A percentile compares a stretch with the other conserved stretches of the same genome.
These are phyloP conservation scores for Hortiboletus campestris DNA, from an alignment of 768 basidiomycete genomes.

Conservation along the genomic window DNA sequence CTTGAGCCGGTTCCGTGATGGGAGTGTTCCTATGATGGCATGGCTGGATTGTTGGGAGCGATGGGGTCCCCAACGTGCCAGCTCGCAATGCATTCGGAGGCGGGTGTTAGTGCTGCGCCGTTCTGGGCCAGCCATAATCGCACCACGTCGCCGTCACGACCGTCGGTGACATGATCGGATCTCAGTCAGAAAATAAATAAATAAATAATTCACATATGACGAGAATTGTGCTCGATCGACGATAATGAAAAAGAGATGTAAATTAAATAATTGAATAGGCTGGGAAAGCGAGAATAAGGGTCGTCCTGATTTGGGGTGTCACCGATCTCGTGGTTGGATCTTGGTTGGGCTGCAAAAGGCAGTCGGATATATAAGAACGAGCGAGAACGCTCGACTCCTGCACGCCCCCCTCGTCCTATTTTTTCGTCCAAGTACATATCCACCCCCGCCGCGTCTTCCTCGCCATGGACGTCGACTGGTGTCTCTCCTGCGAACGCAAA, in stretches of 20 bases:
- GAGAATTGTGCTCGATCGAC: conserved; percentile 30
- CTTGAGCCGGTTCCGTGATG: conserved; percentile 28
- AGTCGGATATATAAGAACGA: conserved; percentile 31
- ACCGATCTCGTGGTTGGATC: conserved; percentile 27
- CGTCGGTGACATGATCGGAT: background rate
- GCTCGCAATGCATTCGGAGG: conserved; percentile 15
- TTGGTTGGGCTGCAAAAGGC: conserved; percentile 16
- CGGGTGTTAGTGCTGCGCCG: conserved; percentile 26
- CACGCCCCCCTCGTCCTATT: conserved; percentile 22
- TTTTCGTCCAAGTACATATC: background rate
- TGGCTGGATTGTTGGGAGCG: background rate
- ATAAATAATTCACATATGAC: conserved; percentile 19
- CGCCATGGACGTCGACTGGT: conserved; percentile 69
- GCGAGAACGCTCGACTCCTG: conserved; percentile 4
- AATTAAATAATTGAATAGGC: conserved; percentile 35
- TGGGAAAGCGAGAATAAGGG: conserved; percentile 16
- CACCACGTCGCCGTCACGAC: conserved; percentile 9
- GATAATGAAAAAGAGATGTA: conserved; percentile 30
- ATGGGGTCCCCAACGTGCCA: background rate
- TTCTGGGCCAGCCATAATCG: conserved; percentile 13
- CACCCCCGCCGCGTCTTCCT: background rate
- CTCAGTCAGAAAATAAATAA: background rate
- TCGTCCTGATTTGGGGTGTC: conserved; percentile 13
- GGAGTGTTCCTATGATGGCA: conserved; percentile 29
- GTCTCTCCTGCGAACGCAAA: conserved; percentile 60